These are phyloP conservation scores for Onygenales sp. DNA, from an alignment of 2,329 filamentous ascomycete species.

Conservation along the genomic window DNA sequence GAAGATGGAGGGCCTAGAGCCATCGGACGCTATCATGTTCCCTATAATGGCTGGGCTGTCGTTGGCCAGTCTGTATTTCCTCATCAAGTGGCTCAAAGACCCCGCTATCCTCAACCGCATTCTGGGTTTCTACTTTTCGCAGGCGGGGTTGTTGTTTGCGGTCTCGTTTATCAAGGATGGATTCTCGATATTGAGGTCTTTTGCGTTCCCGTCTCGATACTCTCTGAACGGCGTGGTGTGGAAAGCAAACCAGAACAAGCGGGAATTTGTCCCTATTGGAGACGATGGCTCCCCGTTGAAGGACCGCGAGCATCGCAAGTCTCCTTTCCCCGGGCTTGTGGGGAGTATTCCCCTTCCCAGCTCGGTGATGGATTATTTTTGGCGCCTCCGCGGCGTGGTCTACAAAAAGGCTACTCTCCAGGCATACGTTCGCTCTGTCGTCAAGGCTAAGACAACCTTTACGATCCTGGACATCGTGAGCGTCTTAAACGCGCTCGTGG, in stretches of 20 bases:
- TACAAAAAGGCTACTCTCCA: conserved; percentile 43
- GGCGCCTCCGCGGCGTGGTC: conserved; percentile 39
- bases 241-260: conserved; percentile 26
- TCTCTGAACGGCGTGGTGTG: conserved; percentile 41
- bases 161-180: conserved; percentile 64
- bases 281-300: conserved; percentile 5
- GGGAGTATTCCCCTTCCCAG: conserved; percentile 38
- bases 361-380: conserved; percentile 29
- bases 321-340: conserved; percentile 45
- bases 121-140: conserved; percentile 72
- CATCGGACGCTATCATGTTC: conserved; percentile 74
- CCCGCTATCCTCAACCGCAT: conserved; percentile 72
- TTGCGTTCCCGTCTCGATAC: conserved; percentile 69
- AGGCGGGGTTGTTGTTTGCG: conserved; percentile 68
- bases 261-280: conserved; percentile 18
- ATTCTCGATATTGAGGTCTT: conserved; percentile 53
- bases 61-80: conserved; percentile 69
- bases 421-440: conserved; percentile 44
- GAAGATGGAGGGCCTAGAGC: conserved; percentile 58
- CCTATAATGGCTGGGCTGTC: conserved; percentile 66
- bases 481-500: conserved; percentile 44
- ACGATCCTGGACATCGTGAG: conserved; percentile 45
- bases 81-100: conserved; percentile 83
- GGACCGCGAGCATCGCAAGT: conserved; percentile 21
- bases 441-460: conserved; percentile 31